Evolutionary conservation across 192 early-diverging fungal species (phyloP).

Genomic region (Entomortierella lignicola): DNA sequence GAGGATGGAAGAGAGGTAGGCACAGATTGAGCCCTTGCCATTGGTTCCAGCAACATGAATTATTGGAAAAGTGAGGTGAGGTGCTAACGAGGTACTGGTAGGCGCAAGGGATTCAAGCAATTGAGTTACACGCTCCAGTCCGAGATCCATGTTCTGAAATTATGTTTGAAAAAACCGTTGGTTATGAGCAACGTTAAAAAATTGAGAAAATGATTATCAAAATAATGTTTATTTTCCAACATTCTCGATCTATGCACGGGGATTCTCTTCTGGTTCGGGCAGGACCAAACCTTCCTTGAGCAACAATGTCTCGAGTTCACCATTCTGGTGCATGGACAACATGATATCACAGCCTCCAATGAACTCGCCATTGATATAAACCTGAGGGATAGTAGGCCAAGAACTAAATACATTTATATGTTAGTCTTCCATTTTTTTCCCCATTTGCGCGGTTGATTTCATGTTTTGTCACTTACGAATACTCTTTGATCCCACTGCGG

Average conservation of each 20-base stretch:
- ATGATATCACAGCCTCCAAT: constrained; percentile 96
- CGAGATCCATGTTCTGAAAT: constrained; percentile 64
- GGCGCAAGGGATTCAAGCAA: constrained; percentile 54
- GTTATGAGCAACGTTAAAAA: too few species aligned
- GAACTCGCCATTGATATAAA: constrained; percentile 96
- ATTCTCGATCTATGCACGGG: constrained; percentile 20
- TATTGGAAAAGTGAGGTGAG: constrained; percentile 56
- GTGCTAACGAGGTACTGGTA: neutral
- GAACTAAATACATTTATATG: constrained; percentile 40
- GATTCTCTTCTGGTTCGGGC: constrained; percentile 53
- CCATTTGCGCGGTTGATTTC: neutral
- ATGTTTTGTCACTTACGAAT: constrained; percentile 59
- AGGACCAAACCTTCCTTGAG: constrained; percentile 77
- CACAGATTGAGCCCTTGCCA: constrained; percentile 87
- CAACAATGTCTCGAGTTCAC: constrained; percentile 86
- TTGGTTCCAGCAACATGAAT: constrained; percentile 90
- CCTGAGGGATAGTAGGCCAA: constrained; percentile 98
- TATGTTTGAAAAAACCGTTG: too few species aligned
- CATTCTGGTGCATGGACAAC: constrained; percentile 87
- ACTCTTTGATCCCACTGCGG: constrained; percentile 95
- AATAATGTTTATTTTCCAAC: neutral
- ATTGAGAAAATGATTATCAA: too few species aligned
- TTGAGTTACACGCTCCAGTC: constrained; percentile 59
- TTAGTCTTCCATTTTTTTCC: neutral
- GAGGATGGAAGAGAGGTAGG: constrained; percentile 83